Base-by-base conservation (phyloP, 2,329 filamentous ascomycete genomes). In the Penicillium sumatraense region DNA sequence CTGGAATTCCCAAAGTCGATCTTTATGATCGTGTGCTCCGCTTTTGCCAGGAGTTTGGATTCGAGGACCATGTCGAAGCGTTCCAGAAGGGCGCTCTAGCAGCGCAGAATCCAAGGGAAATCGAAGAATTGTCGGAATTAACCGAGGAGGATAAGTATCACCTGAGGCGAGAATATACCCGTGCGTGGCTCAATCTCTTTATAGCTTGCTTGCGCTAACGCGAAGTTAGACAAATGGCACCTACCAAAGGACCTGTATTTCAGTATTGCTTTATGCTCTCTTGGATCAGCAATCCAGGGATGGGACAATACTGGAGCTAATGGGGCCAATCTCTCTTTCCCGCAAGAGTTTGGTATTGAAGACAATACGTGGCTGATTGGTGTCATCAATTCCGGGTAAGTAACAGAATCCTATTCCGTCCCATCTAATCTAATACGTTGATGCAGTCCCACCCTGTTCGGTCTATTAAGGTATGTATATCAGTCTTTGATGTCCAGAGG, bases 291-390 rank as follows among this genome's bases (percentile, higher is more conserved):
- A 8, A 70, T 76, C 3, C 77, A 79, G 56, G 71, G 70, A 20
- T 78, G 75, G 76, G 75, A 77, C 61, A 74, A 78, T 52, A 77
- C 76, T 13, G 76, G 75, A 8, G 69, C 71, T 16, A 80, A 79
- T 54, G 77, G 77, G 6, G 76, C 77, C 26, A 79, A 79, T 44
- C 58, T 80, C 24, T 71, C 67, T 6, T 79, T 77, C 49, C 76
- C 75, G 13, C 23, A 62, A 21, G 70, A 64, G 20, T 72, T 74
- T 56, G 69, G 69, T 21, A 68, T 73, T 27, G 38, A 57, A n/a
- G 66, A 64, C n/a, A 54, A 58, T 10, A 58, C 51, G 1, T 80
- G 78, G 78, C 62, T 80, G 18, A 66, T 78, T n/a, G 78, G 78
- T 27, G 61, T 79, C 8, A 70, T 80, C 56, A 80, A 80, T 51